Base-by-base conservation (phyloP, 2,329 filamentous ascomycete species). In the Graphiopsis chlorocephala region DNA sequence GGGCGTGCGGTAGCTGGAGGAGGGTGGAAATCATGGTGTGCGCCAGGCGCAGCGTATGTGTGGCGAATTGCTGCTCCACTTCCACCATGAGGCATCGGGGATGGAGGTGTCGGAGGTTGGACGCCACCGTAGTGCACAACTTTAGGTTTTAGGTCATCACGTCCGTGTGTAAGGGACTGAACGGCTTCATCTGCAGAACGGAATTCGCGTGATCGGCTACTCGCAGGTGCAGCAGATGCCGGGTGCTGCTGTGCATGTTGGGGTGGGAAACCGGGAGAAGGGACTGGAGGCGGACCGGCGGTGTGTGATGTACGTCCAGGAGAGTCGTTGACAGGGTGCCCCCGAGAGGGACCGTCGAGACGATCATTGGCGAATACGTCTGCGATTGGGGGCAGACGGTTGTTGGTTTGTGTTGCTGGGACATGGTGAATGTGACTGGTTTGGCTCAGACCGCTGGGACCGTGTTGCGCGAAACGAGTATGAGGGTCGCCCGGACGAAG, bases 101-200 rank as follows among this genome's bases (percentile, higher is more conserved):
- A 96, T 4, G 93, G 93, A 38, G 94, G 93, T 2, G 93, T 97
- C 3, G 93, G 93, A 47, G 94, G 93, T 76, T 97, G 94, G 74
- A 96, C 92, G 55, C 93, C 92, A 45, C 91, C 92, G 76, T 99
- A 99, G 78, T 98, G 95, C 15, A 99, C 92, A 64, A 98, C 87
- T 78, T 94, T 95, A 25, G 95, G 95, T 59, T 97, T 83, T 15
- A 98, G 83, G 65, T 99, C 95, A 64, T 96, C 90, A 64, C 95
- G 88, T n/a, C 95, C 95, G 59, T 92, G 93, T 5, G 93, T 89
- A 67, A 99, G 80, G 68, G 95, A 92, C 65, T 92, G 91, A 66
- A 98, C 93, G 2, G 92, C 95, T 75, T 99, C 95, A 77, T 99
- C 95, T 14, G 95, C 95, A 3, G 94, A 97, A 72, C 93, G 91